A percentile compares a stretch with the other conserved stretches of the same genome.
These are phyloP conservation scores for Pythium folliculosum DNA, from an alignment of 352 stramenopile genomes.

Conservation along the genomic window DNA sequence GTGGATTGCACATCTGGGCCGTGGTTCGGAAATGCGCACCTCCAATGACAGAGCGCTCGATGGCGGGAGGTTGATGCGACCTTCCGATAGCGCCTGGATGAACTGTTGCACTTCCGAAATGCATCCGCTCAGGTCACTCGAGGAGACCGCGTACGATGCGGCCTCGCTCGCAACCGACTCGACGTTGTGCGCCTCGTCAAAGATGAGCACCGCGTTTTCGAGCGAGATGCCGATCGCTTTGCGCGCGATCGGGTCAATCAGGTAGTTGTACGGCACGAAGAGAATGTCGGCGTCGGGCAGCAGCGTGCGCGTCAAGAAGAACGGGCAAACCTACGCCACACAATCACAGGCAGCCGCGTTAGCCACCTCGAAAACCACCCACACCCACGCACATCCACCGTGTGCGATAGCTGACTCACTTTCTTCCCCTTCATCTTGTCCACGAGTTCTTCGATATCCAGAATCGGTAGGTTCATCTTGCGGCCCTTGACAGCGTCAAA, in stretches of 20 bases:
- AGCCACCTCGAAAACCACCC: background rate
- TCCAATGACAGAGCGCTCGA: constrained; percentile 63
- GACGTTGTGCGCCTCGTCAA: constrained; percentile 99
- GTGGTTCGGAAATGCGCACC: constrained; percentile 32
- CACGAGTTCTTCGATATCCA: constrained; percentile 99
- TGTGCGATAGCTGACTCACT: constrained; percentile 23
- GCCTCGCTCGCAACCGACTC: constrained; percentile 93
- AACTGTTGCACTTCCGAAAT: constrained; percentile 93
- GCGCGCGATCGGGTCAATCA: constrained; percentile 94
- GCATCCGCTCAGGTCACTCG: constrained; percentile 92
- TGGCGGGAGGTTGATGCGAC: constrained; percentile 50
- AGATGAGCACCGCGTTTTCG: constrained; percentile 97
- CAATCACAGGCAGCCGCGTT: background rate
- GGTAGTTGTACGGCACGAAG: constrained; percentile 99
- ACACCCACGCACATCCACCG: no score
- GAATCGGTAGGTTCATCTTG: constrained; percentile 73
- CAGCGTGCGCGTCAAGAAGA: constrained; percentile 94
- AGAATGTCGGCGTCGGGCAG: constrained; percentile 94
- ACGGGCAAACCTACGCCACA: constrained; percentile 92
- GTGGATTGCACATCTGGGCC: no score
- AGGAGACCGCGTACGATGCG: constrained; percentile 96
- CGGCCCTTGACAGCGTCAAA: constrained; percentile 66
- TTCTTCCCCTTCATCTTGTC: constrained; percentile 79
- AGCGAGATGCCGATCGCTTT: constrained; percentile 94
- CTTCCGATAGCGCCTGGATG: constrained; percentile 61